Conservation (phyloP, 2,329 filamentous ascomycete genomes). For the Colletotrichum chrysophilum region DNA sequence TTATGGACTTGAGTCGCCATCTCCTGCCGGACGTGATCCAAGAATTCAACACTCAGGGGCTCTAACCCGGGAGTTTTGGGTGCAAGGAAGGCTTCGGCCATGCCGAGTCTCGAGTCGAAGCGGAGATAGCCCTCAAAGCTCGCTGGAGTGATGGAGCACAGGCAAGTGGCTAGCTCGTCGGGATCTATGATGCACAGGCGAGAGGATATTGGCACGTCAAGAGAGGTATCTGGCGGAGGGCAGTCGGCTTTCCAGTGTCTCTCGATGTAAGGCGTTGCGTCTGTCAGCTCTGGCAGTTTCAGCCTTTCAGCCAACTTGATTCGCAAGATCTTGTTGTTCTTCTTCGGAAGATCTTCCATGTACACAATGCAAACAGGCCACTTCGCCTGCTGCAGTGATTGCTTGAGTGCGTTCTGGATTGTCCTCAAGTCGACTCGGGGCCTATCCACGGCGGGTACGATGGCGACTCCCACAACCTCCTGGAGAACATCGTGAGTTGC, state of each 20-base stretch:
- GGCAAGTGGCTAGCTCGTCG: constrained; percentile 27
- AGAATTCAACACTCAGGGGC: background rate
- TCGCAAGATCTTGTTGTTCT: constrained; percentile 63
- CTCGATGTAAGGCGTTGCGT: constrained; percentile 45
- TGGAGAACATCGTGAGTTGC: constrained; percentile 57
- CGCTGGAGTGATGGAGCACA: constrained; percentile 22
- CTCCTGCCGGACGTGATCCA: constrained; percentile 20
- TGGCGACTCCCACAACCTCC: constrained; percentile 58
- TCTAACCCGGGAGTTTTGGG: constrained; percentile 14
- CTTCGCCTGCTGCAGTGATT: constrained; percentile 56
- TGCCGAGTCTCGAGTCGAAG: background rate
- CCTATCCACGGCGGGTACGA: constrained; percentile 51
- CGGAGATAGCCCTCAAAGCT: constrained; percentile 23
- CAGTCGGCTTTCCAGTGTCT: constrained; percentile 57
- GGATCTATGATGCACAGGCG: constrained; percentile 37
- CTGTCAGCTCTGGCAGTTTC: constrained; percentile 46
- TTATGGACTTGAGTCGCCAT: constrained; percentile 27
- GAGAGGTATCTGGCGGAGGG: constrained; percentile 50
- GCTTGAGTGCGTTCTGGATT: constrained; percentile 51
- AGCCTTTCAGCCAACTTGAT: constrained; percentile 57
- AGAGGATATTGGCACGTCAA: constrained; percentile 45
- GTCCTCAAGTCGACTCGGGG: constrained; percentile 51
- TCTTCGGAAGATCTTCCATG: constrained; percentile 60
- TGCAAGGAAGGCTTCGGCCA: constrained; percentile 27
- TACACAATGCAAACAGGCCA: constrained; percentile 57